Conservation (phyloP, 768 basidiomycete species). For the Termitomyces sp. region DNA sequence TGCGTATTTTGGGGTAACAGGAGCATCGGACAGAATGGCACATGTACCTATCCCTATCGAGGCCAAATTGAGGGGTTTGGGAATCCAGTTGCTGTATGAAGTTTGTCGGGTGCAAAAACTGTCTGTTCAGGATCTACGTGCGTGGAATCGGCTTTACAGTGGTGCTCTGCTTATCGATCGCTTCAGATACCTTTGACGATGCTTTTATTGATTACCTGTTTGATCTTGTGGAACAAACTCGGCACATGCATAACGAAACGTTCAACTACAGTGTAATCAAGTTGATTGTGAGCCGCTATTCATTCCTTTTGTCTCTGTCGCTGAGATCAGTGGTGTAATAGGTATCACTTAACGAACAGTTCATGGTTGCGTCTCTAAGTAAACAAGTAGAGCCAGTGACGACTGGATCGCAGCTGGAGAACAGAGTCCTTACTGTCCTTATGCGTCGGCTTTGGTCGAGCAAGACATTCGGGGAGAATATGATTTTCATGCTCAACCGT, state of each 20-base stretch:
- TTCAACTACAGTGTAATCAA: conserved; percentile 97
- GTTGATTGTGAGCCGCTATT: conserved; percentile 60
- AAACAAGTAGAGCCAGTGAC: conserved; percentile 20
- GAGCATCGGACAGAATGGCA: conserved; percentile 27
- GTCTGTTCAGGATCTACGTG: conserved; percentile 72
- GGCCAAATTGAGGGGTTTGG: conserved; percentile 68
- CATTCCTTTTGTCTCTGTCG: neutral
- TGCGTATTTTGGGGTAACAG: conserved; percentile 41
- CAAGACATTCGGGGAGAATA: conserved; percentile 95
- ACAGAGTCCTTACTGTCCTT: conserved; percentile 78
- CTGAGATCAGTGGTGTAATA: conserved; percentile 22
- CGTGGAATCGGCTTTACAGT: conserved; percentile 19
- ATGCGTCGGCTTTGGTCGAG: conserved; percentile 81
- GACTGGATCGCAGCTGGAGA: conserved; percentile 39
- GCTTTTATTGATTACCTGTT: conserved; percentile 85
- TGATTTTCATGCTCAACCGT: conserved; percentile 98
- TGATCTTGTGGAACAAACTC: conserved; percentile 89
- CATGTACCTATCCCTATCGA: conserved; percentile 70
- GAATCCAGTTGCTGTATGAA: conserved; percentile 80
- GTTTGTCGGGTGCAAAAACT: conserved; percentile 89
- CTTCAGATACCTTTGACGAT: conserved; percentile 75
- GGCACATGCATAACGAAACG: conserved; percentile 81
- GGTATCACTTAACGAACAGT: conserved; percentile 96
- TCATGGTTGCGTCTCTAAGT: conserved; percentile 82
- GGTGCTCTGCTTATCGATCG: neutral